These are phyloP conservation scores for Amauroascus niger DNA, from an alignment of 2,329 filamentous ascomycete genomes.

Conservation along the genomic window DNA sequence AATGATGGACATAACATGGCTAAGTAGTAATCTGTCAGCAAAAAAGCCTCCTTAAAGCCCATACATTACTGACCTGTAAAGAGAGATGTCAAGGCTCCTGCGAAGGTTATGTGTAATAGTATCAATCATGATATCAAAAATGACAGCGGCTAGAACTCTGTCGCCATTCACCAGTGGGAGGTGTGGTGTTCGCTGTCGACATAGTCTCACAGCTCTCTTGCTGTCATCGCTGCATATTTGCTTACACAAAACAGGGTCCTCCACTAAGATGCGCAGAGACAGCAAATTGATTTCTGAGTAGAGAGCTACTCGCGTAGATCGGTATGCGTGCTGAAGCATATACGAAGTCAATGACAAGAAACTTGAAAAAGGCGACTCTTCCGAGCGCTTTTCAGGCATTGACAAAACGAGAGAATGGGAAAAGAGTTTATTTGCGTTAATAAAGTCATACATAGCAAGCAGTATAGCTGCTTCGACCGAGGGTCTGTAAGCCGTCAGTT, in stretches of 20 bases:
- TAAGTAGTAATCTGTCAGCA: constrained; percentile 20
- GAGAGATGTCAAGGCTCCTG: constrained; percentile 68
- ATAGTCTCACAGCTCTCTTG: constrained; percentile 66
- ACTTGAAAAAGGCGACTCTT: constrained; percentile 65
- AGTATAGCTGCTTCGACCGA: constrained; percentile 68
- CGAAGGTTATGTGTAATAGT: constrained; percentile 90
- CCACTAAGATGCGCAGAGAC: constrained; percentile 73
- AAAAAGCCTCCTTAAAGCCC: neutral
- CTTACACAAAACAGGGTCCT: constrained; percentile 74
- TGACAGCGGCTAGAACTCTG: constrained; percentile 61
- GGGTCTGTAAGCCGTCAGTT: constrained; percentile 48
- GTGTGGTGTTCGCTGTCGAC: constrained; percentile 78
- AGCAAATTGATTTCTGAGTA: constrained; percentile 82
- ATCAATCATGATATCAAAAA: constrained; percentile 82
- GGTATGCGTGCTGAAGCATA: constrained; percentile 82
- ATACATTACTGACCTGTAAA: constrained; percentile 53
- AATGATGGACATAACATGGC: constrained; percentile 67
- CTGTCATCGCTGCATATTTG: constrained; percentile 71
- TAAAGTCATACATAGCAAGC: constrained; percentile 84
- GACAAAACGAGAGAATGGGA: constrained; percentile 69
- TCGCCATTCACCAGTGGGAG: constrained; percentile 65
- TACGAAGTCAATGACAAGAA: constrained; percentile 89
- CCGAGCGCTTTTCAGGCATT: constrained; percentile 49
- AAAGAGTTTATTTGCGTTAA: constrained; percentile 89
- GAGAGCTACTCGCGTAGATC: constrained; percentile 64